phyloP scores from a whole-genome alignment of 805 yeast genomes.

The Candida piceae region DNA sequence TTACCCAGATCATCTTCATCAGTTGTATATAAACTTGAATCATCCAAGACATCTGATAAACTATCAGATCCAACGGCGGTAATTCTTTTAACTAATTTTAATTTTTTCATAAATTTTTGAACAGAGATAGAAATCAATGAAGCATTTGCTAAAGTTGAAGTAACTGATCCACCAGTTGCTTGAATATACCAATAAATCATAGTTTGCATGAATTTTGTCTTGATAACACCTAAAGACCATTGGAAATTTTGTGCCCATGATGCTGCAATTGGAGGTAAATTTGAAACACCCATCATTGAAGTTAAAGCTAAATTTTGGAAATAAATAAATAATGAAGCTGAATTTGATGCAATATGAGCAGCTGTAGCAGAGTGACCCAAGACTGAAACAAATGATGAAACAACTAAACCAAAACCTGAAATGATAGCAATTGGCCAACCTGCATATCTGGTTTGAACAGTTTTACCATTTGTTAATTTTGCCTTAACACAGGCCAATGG shows the following conservation, averaged over 20 bases:
- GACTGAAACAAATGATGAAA: constrained; percentile 82
- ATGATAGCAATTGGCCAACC: constrained; percentile 96
- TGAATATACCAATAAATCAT: constrained; percentile 93
- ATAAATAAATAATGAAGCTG: constrained; percentile 86
- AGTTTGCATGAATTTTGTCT: constrained; percentile 67
- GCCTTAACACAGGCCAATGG: constrained; percentile 93
- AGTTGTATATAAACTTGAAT: constrained; percentile 55
- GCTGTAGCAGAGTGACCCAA: constrained; percentile 90
- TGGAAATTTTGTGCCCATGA: constrained; percentile 97
- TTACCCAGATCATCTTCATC: constrained; percentile 61
- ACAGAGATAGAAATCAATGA: constrained; percentile 75
- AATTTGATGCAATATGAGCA: constrained; percentile 95
- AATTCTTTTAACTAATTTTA: constrained; percentile 32
- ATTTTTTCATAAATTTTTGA: constrained; percentile 42
- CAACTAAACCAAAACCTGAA: constrained; percentile 79
- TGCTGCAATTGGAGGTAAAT: constrained; percentile 94
- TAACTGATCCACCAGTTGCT: constrained; percentile 85
- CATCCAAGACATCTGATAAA: constrained; percentile 40
- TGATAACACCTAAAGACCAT: constrained; percentile 93
- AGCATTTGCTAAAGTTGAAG: constrained; percentile 64
- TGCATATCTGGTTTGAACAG: constrained; percentile 88
- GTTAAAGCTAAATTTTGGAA: constrained; percentile 91
- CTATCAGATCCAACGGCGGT: constrained; percentile 38
- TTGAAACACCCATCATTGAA: constrained; percentile 90
- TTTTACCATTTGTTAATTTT: constrained; percentile 76